These are phyloP conservation scores for Barnettozyma pratensis DNA, from an alignment of 805 yeast genomes.

Conservation along the genomic window DNA sequence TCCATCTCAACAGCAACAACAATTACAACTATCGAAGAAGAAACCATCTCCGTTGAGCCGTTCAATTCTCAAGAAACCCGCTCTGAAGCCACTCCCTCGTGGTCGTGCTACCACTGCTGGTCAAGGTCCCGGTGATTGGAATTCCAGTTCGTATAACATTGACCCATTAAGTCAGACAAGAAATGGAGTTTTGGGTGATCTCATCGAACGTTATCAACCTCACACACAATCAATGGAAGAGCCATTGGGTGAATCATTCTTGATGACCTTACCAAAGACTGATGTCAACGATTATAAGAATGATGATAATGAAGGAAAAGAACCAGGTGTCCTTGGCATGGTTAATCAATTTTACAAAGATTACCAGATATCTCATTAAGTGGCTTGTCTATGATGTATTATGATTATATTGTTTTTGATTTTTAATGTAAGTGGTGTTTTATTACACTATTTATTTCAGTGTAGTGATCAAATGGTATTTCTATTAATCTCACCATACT, in stretches of 20 bases:
- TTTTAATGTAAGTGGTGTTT: too few relatives aligned
- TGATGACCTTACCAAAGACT: conserved; percentile 31
- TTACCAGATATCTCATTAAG: conserved; percentile 24
- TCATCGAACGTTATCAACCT: neutral
- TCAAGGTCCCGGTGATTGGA: conserved; percentile 12
- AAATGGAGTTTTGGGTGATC: neutral
- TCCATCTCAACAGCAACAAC: neutral
- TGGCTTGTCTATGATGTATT: neutral
- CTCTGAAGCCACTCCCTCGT: conserved; percentile 5
- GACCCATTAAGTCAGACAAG: conserved; percentile 2
- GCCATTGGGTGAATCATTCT: conserved; percentile 39
- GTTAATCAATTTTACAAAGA: conserved; percentile 71
- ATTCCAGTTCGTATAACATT: conserved; percentile 3
- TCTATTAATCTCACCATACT: too few relatives aligned
- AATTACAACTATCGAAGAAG: neutral
- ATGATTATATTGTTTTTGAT: neutral
- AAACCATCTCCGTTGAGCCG: conserved; percentile 9
- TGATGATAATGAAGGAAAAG: conserved; percentile 25
- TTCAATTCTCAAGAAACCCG: conserved; percentile 4
- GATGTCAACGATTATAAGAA: conserved; percentile 29
- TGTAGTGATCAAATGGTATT: neutral
- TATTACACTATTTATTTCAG: neutral
- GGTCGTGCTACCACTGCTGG: conserved; percentile 8
- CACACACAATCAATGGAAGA: conserved; percentile 1
- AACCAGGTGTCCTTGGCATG: conserved; percentile 68